Conservation (phyloP, 129 eudicot species). For the Artemisia annua region DNA sequence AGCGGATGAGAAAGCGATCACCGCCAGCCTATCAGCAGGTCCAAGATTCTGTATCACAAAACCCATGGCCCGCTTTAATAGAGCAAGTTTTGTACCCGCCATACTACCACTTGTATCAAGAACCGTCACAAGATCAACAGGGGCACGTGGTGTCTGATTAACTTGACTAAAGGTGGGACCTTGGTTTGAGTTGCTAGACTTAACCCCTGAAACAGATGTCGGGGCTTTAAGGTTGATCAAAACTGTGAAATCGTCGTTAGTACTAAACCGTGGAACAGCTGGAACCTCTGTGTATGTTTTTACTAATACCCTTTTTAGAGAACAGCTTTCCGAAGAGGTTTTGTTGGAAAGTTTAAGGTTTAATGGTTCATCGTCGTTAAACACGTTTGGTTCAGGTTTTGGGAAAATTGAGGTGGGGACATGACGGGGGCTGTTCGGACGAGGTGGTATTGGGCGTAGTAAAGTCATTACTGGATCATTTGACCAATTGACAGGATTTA, state of each 20-base stretch:
- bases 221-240: constrained; percentile 78
- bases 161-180: constrained; percentile 40
- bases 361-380: constrained; percentile 63
- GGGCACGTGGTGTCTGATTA: constrained; percentile 69
- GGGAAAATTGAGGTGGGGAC: constrained; percentile 41
- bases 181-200: constrained; percentile 27
- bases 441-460: constrained; percentile 52
- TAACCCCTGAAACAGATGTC: constrained; percentile 41
- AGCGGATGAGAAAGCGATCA: constrained; percentile 81
- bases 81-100: constrained; percentile 86
- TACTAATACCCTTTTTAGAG: constrained; percentile 42
- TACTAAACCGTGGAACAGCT: constrained; percentile 42
- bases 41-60: constrained; percentile 89
- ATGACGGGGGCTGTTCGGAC: constrained; percentile 52
- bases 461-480: constrained; percentile 54
- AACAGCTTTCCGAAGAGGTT: constrained; percentile 23
- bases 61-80: constrained; percentile 89
- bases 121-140: constrained; percentile 90
- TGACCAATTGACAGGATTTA: constrained; percentile 51
- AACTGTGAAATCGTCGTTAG: constrained; percentile 50
- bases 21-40: constrained; percentile 75
- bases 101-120: constrained; percentile 97
- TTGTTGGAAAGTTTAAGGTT: constrained; percentile 39
- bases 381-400: constrained; percentile 63
- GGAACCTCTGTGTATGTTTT: constrained; percentile 68